These are phyloP conservation scores for Echium plantagineum DNA, from an alignment of 257 asterid species.

Conservation along the genomic window DNA sequence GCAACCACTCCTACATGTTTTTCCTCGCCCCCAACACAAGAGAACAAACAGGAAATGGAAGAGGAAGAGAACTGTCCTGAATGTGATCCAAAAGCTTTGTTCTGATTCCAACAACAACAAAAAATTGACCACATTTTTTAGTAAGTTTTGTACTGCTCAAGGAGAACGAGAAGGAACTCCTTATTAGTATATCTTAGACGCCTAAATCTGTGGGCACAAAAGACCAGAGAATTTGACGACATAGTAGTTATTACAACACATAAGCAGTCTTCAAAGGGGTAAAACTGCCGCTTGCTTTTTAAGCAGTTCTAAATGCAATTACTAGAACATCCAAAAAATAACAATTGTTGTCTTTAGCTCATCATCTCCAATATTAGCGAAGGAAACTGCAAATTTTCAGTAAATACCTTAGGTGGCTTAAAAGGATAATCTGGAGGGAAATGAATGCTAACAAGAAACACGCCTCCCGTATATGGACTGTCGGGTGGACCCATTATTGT, in stretches of 20 bases:
- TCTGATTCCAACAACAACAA: too few species aligned
- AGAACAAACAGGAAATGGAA: too few species aligned
- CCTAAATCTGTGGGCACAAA: background rate
- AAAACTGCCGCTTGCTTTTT: too few species aligned
- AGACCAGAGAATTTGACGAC: background rate
- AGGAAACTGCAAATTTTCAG: background rate
- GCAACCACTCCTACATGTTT: too few species aligned
- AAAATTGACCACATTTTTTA: too few species aligned
- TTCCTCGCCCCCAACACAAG: too few species aligned
- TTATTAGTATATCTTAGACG: background rate
- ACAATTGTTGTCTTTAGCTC: too few species aligned
- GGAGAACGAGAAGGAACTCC: background rate
- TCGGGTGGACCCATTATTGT: constrained; percentile 33
- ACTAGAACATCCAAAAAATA: background rate
- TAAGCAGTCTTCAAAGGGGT: background rate
- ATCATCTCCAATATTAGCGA: background rate
- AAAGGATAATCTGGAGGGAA: constrained; percentile 32
- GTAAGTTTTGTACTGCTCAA: background rate
- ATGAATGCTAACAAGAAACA: constrained; percentile 31
- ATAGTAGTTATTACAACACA: background rate
- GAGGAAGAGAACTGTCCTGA: too few species aligned
- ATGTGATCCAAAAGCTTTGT: too few species aligned
- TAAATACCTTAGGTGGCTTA: constrained; percentile 31
- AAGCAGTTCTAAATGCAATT: background rate
- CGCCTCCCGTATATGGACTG: constrained; percentile 33